These are phyloP conservation scores for Fraxinus pennsylvanica DNA, from an alignment of 257 asterid genomes.

Conservation along the genomic window DNA sequence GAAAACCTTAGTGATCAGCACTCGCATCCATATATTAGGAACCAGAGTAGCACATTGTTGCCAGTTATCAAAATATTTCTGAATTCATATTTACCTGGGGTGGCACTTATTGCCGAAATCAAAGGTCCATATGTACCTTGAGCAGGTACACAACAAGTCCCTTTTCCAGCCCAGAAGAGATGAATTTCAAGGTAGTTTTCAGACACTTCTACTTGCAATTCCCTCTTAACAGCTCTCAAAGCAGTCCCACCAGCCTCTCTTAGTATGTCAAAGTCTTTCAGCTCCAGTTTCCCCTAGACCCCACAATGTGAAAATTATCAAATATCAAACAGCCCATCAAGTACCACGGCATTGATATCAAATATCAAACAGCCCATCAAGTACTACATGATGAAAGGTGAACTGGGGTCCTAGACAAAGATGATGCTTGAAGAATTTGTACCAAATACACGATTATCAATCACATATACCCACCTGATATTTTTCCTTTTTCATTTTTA, in stretches of 20 bases:
- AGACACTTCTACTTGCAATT: constrained; percentile 47
- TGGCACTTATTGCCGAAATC: constrained; percentile 79
- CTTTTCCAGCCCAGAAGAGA: constrained; percentile 92
- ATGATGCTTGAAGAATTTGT: not conserved
- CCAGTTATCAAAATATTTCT: not conserved
- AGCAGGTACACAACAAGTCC: constrained; percentile 81
- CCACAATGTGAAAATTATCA: not conserved
- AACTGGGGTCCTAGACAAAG: not conserved
- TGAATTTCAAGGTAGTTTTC: constrained; percentile 80
- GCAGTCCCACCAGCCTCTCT: constrained; percentile 57
- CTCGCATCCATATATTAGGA: not conserved
- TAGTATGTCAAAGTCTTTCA: constrained; percentile 69
- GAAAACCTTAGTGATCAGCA: constrained; percentile 7
- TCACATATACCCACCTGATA: not conserved
- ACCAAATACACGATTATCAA: not conserved
- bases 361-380: not conserved
- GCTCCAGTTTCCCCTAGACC: constrained; percentile 56
- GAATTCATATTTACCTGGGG: constrained; percentile 50
- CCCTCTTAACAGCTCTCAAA: constrained; percentile 45
- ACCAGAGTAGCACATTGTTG: not conserved
- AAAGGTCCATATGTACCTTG: constrained; percentile 74
- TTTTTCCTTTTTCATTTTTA: not conserved
- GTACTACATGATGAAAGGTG: not conserved
- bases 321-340: not conserved
- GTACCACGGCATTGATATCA: not conserved